Percentiles rank a stretch among this genome's conserved stretches.
Conservation (phyloP, 192 early-diverging fungal species). For the Backusella parvicylindrica region DNA sequence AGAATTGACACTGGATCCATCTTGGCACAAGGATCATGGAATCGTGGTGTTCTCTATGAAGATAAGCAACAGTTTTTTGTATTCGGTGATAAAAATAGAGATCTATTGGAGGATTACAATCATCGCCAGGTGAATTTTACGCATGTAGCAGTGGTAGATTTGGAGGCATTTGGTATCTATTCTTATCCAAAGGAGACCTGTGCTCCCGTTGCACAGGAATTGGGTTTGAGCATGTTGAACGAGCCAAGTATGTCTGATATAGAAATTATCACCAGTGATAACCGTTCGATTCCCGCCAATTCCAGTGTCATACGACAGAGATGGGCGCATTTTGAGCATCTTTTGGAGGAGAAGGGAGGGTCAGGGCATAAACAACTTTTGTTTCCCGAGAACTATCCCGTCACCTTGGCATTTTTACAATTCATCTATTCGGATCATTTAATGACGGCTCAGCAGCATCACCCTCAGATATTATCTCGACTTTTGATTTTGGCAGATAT, state of each 20-base stretch:
- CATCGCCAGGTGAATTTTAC: conserved; percentile 71
- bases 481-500: conserved; percentile 59
- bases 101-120: conserved; percentile 71
- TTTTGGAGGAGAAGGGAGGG: conserved; percentile 33
- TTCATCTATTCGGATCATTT: conserved; percentile 67
- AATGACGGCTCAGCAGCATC: conserved; percentile 64
- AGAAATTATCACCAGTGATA: conserved; percentile 38
- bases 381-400: conserved; percentile 42
- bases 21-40: conserved; percentile 72
- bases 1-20: conserved; percentile 60
- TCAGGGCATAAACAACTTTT: conserved; percentile 23
- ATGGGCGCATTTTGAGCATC: conserved; percentile 44
- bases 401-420: conserved; percentile 60
- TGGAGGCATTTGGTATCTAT: conserved; percentile 68
- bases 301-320: conserved; percentile 38
- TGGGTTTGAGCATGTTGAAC: conserved; percentile 42
- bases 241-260: conserved; percentile 46
- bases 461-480: conserved; percentile 63
- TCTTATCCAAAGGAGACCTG: conserved; percentile 44
- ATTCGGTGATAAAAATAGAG: conserved; percentile 64
- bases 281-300: conserved; percentile 42
- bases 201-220: conserved; percentile 44
- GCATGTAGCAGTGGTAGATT: conserved; percentile 60
- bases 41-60: conserved; percentile 59
- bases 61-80: conserved; percentile 58